These are phyloP conservation scores for Geotrichum australiense DNA, from an alignment of 1,139 yeast species.

Conservation along the genomic window DNA sequence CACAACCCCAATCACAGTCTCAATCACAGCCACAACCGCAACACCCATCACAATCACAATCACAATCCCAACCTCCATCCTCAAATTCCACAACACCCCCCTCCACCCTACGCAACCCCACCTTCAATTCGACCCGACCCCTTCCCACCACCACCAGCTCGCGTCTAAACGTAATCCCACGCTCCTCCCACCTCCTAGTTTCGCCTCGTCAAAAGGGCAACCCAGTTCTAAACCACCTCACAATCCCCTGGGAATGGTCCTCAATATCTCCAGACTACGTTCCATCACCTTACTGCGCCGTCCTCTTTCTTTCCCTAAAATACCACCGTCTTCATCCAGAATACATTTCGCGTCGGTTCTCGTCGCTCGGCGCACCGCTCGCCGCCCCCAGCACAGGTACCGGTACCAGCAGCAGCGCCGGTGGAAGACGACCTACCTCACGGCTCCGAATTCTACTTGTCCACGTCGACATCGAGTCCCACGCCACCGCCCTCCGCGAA, in stretches of 20 bases:
- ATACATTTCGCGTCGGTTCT: constrained; percentile 57
- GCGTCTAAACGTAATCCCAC: constrained; percentile 15
- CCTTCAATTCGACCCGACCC: too few species aligned
- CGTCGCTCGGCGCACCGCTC: too few species aligned
- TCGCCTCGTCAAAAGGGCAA: constrained; percentile 54
- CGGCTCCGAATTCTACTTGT: constrained; percentile 59
- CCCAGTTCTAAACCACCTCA: constrained; percentile 46
- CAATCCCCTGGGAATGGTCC: constrained; percentile 45
- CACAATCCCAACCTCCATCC: background rate
- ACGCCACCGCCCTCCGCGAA: constrained; percentile 60
- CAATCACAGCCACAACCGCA: background rate
- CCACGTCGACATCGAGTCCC: constrained; percentile 73
- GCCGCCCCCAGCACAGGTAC: too few species aligned
- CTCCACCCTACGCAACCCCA: too few species aligned
- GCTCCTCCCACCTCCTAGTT: constrained; percentile 37
- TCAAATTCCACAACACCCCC: too few species aligned
- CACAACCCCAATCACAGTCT: background rate
- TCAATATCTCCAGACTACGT: constrained; percentile 51
- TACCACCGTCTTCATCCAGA: constrained; percentile 88
- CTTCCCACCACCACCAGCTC: too few species aligned
- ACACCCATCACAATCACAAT: background rate
- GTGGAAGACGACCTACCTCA: constrained; percentile 29
- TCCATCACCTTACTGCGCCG: constrained; percentile 59
- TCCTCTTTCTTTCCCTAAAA: constrained; percentile 63
- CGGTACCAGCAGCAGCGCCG: constrained; percentile 5